Evolutionary conservation across 1,284 basidiomycete genomes (phyloP).

Genomic region (Ustilago tritici): DNA sequence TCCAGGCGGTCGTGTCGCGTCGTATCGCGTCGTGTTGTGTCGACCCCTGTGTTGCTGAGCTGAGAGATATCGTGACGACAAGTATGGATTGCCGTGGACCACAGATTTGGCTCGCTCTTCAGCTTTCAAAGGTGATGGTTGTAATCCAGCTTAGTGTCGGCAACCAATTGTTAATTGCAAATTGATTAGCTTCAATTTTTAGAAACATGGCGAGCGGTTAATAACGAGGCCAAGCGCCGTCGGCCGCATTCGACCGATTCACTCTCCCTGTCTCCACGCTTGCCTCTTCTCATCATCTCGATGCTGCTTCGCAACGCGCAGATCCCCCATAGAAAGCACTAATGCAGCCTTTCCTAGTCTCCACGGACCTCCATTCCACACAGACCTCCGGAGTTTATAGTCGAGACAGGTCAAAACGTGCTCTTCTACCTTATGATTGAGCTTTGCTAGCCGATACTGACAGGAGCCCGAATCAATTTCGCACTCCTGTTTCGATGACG

Average conservation of each 20-base stretch:
- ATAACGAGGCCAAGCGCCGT: not conserved
- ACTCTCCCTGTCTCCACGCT: not conserved
- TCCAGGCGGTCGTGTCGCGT: too few species aligned
- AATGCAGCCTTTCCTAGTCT: not conserved
- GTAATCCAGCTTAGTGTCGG: not conserved
- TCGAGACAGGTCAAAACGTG: not conserved
- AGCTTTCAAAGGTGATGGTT: not conserved
- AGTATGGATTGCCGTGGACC: too few species aligned
- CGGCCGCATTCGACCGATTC: not conserved
- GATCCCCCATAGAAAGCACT: not conserved
- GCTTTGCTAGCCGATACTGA: not conserved
- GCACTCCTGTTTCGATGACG: not conserved
- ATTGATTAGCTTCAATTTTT: not conserved
- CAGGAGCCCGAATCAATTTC: not conserved
- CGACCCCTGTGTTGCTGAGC: too few species aligned
- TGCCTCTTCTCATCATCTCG: not conserved
- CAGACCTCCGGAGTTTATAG: not conserved
- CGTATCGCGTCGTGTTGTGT: too few species aligned
- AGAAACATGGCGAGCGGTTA: not conserved
- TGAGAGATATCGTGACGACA: not conserved
- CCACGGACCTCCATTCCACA: constrained; percentile 1
- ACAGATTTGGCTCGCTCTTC: not conserved
- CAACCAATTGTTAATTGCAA: not conserved
- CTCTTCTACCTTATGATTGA: not conserved
- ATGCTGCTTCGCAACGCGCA: not conserved